These are phyloP conservation scores for Rosa rugosa DNA, from an alignment of 306 rosid species.

Conservation along the genomic window DNA sequence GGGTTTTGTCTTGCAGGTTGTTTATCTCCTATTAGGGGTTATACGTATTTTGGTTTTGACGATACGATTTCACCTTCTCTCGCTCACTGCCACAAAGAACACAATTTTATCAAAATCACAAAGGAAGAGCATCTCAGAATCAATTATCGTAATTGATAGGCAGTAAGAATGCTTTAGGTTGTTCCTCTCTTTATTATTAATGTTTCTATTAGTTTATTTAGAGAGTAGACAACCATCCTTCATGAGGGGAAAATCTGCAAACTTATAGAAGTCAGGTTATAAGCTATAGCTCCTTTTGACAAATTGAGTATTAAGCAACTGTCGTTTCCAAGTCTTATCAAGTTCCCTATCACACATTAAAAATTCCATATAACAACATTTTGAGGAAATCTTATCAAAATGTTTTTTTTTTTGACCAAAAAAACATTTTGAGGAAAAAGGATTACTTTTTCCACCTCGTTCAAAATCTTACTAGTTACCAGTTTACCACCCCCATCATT, in stretches of 20 bases:
- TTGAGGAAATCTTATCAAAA: too few relatives aligned
- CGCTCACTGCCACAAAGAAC: slow-evolving; percentile 63
- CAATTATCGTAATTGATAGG: background rate
- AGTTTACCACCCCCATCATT: too few relatives aligned
- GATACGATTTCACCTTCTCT: slow-evolving; percentile 79
- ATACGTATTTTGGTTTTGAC: slow-evolving; percentile 38
- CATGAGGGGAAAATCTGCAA: background rate
- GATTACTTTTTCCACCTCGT: too few relatives aligned
- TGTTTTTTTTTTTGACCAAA: too few relatives aligned
- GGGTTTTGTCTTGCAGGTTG: background rate
- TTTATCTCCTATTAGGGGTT: background rate
- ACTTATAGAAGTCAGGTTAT: background rate
- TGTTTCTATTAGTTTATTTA: background rate
- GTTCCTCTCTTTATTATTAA: background rate
- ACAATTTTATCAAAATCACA: slow-evolving; percentile 16
- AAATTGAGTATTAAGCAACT: background rate
- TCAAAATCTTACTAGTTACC: too few relatives aligned
- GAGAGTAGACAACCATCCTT: background rate
- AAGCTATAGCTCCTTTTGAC: background rate
- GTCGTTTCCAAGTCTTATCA: background rate
- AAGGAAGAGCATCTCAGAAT: background rate
- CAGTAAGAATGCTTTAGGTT: background rate
- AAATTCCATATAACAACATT: too few relatives aligned
- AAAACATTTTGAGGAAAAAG: too few relatives aligned
- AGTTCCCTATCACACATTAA: background rate